Conservation (phyloP, 75 land plant genomes). For the Selaginella moellendorffii region DNA sequence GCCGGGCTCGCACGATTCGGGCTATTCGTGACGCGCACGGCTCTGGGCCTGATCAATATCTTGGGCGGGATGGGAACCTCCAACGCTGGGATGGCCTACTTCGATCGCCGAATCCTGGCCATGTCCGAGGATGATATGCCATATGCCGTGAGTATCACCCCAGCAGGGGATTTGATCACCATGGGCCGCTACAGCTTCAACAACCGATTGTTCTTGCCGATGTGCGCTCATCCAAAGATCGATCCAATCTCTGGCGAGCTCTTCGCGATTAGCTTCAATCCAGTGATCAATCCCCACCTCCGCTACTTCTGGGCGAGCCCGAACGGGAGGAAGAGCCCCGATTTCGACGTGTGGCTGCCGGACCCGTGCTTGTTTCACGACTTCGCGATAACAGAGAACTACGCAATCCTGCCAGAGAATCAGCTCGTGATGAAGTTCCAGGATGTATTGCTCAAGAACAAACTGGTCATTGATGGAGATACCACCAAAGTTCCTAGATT, state of each 20-base stretch:
- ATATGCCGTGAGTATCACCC: slow-evolving; percentile 22
- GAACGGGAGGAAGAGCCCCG: slow-evolving; percentile 30
- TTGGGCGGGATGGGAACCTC: slow-evolving; percentile 40
- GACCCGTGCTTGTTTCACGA: slow-evolving; percentile 44
- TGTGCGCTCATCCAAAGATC: background rate
- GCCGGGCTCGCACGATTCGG: slow-evolving; percentile 37
- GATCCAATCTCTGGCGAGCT: slow-evolving; percentile 18
- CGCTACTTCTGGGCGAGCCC: slow-evolving; percentile 18
- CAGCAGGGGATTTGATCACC: slow-evolving; percentile 40
- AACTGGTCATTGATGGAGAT: background rate
- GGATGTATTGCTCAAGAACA: background rate
- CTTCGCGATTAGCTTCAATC: slow-evolving; percentile 40
- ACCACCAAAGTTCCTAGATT: background rate
- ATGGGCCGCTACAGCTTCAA: slow-evolving; percentile 18
- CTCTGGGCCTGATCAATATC: slow-evolving; percentile 32
- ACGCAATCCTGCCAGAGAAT: slow-evolving; percentile 35
- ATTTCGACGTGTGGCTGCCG: slow-evolving; percentile 29
- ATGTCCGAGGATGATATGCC: slow-evolving; percentile 66
- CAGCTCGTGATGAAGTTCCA: slow-evolving; percentile 31
- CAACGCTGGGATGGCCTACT: slow-evolving; percentile 40
- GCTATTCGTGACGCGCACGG: slow-evolving; percentile 17
- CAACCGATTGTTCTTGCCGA: background rate
- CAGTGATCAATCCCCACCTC: slow-evolving; percentile 22
- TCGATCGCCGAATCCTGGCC: slow-evolving; percentile 34
- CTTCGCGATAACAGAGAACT: slow-evolving; percentile 38